Evolutionary conservation across 1,284 basidiomycete genomes (phyloP).

Genomic region (Filobasidium uniguttulatum): DNA sequence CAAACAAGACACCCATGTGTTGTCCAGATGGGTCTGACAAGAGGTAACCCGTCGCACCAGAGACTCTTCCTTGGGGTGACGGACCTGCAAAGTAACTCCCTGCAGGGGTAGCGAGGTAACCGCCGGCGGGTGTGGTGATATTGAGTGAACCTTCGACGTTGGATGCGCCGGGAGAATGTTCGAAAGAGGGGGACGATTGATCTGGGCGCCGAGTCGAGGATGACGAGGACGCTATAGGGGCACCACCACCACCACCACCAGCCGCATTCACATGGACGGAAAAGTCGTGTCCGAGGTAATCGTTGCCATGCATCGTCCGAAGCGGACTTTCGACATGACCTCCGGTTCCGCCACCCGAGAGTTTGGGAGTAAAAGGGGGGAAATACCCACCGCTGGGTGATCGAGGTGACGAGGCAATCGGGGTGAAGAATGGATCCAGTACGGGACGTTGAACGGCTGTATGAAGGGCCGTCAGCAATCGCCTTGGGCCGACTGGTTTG

Average conservation of each 20-base stretch:
- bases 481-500: slow-evolving; percentile 82
- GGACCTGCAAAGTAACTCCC: slow-evolving; percentile 78
- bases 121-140: slow-evolving; percentile 45
- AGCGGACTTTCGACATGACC: background rate
- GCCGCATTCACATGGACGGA: background rate
- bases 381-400: slow-evolving; percentile 43
- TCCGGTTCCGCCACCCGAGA: background rate
- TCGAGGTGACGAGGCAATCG: slow-evolving; percentile 79
- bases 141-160: slow-evolving; percentile 14
- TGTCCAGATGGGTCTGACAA: slow-evolving; percentile 86
- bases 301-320: background rate
- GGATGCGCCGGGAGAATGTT: background rate
- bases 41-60: slow-evolving; percentile 72
- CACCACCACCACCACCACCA: too few species aligned
- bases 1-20: slow-evolving; percentile 87
- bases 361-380: slow-evolving; percentile 14
- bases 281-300: background rate
- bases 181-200: background rate
- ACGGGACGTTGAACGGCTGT: slow-evolving; percentile 69
- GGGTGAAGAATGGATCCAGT: slow-evolving; percentile 76
- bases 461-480: slow-evolving; percentile 75
- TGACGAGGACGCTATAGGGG: too few species aligned
- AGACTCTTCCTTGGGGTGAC: slow-evolving; percentile 51
- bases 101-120: slow-evolving; percentile 48
- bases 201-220: background rate